Conservation (phyloP, 164 flowering plant genomes). For the Dillenia turbinata region DNA sequence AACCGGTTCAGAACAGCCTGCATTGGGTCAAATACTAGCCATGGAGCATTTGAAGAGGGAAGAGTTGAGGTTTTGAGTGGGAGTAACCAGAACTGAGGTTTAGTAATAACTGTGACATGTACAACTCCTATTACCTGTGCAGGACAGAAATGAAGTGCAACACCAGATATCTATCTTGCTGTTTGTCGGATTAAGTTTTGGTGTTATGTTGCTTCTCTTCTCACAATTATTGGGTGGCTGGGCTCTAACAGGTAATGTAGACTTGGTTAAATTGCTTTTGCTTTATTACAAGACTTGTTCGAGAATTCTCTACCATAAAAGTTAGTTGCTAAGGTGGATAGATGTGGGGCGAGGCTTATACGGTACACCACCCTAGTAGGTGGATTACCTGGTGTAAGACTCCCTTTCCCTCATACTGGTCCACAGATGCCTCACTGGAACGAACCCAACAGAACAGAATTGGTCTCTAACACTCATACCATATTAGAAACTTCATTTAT, state of each 20-base stretch:
- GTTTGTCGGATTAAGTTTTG: slow-evolving; percentile 73
- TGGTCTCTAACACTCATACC: too few relatives aligned
- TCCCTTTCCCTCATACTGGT: too few relatives aligned
- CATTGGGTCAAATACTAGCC: slow-evolving; percentile 8
- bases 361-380: too few relatives aligned
- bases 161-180: slow-evolving; percentile 85
- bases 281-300: neutral
- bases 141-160: slow-evolving; percentile 81
- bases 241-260: slow-evolving; percentile 65
- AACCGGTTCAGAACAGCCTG: slow-evolving; percentile 15
- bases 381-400: too few relatives aligned
- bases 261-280: neutral
- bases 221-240: slow-evolving; percentile 62
- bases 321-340: too few relatives aligned
- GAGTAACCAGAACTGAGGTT: neutral
- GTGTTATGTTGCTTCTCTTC: slow-evolving; percentile 67
- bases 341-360: too few relatives aligned
- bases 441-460: too few relatives aligned
- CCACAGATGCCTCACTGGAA: too few relatives aligned
- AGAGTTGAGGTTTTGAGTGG: neutral
- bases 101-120: too few relatives aligned
- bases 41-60: slow-evolving; percentile 10
- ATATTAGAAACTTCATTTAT: too few relatives aligned
- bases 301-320: too few relatives aligned
- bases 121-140: slow-evolving; percentile 14